Evolutionary conservation across 1,284 basidiomycete species (phyloP).

Genomic region (Coniferiporia sulphurascens): DNA sequence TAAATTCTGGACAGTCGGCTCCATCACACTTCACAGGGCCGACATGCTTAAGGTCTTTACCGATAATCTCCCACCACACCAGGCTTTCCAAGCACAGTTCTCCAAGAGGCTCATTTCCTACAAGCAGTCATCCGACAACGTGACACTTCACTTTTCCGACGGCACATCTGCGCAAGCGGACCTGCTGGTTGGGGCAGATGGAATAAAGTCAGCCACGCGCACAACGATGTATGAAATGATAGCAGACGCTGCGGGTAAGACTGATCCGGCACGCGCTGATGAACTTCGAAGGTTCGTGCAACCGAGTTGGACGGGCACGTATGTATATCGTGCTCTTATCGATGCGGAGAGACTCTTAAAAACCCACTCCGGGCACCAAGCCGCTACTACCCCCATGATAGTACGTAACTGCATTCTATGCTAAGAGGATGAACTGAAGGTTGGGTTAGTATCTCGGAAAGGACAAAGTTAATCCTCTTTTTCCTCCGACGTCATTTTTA

Average conservation of each 20-base stretch:
- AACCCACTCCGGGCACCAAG: constrained; percentile 32
- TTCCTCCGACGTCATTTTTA: constrained; percentile 18
- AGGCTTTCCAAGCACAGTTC: constrained; percentile 29
- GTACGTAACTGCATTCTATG: constrained; percentile 5
- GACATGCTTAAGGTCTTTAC: constrained; percentile 31
- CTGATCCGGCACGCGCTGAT: not conserved
- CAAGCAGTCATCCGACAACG: constrained; percentile 6
- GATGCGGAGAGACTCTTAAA: constrained; percentile 29
- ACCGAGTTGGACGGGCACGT: constrained; percentile 39
- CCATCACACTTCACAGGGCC: constrained; percentile 30
- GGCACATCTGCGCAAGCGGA: constrained; percentile 35
- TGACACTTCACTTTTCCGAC: constrained; percentile 33
- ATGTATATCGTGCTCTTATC: constrained; percentile 37
- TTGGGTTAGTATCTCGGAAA: constrained; percentile 38
- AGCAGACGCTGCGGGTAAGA: constrained; percentile 19
- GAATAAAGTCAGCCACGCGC: constrained; percentile 37
- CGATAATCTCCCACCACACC: constrained; percentile 23
- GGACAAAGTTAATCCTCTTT: constrained; percentile 33
- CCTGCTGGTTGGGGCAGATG: constrained; percentile 41
- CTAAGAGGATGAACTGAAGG: not conserved
- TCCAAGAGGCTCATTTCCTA: constrained; percentile 30
- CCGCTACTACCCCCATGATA: constrained; percentile 22
- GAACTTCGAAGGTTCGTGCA: constrained; percentile 24
- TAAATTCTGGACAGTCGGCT: constrained; percentile 25
- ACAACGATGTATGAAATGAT: constrained; percentile 30